A percentile compares a stretch with the other conserved stretches of the same genome.
Conservation (phyloP, 371 early-diverging fungal genomes). For the Mucor plumbeus region DNA sequence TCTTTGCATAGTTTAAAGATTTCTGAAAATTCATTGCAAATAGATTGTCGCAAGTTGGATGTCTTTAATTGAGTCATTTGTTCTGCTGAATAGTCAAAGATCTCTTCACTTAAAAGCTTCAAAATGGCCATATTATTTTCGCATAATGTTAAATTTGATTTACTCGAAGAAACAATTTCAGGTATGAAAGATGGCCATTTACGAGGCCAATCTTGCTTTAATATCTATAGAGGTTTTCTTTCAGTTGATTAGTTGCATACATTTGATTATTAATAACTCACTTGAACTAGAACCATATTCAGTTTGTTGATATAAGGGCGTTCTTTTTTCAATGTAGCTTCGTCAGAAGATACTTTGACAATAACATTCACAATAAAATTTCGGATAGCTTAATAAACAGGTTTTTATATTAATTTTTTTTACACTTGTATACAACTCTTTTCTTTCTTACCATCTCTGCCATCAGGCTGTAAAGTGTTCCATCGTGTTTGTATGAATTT, state of each 20-base stretch:
- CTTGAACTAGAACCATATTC: slow-evolving; percentile 95
- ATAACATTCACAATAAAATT: slow-evolving; percentile 91
- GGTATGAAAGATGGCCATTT: slow-evolving; percentile 99
- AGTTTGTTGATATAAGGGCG: slow-evolving; percentile 85
- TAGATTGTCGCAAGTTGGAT: slow-evolving; percentile 85
- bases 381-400: slow-evolving; percentile 76
- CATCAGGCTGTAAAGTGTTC: slow-evolving; percentile 91
- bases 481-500: slow-evolving; percentile 97
- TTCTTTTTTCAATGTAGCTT: slow-evolving; percentile 71
- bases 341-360: slow-evolving; percentile 87
- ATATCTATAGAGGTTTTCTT: slow-evolving; percentile 66
- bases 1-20: slow-evolving; percentile 96
- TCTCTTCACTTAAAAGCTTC: slow-evolving; percentile 97
- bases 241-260: neutral
- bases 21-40: slow-evolving; percentile 95
- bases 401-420: too few species aligned
- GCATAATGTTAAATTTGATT: slow-evolving; percentile 92
- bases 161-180: slow-evolving; percentile 97
- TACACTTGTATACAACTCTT: neutral
- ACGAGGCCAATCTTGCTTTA: slow-evolving; percentile 99
- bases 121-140: slow-evolving; percentile 99
- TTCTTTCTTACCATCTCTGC: slow-evolving; percentile 76
- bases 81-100: slow-evolving; percentile 98
- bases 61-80: slow-evolving; percentile 97
- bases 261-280: slow-evolving; percentile 28